Percentiles rank a stretch among this genome's conserved stretches.
phyloP scores from a whole-genome alignment of 371 early-diverging fungal species.

The Mortierella sp. region DNA sequence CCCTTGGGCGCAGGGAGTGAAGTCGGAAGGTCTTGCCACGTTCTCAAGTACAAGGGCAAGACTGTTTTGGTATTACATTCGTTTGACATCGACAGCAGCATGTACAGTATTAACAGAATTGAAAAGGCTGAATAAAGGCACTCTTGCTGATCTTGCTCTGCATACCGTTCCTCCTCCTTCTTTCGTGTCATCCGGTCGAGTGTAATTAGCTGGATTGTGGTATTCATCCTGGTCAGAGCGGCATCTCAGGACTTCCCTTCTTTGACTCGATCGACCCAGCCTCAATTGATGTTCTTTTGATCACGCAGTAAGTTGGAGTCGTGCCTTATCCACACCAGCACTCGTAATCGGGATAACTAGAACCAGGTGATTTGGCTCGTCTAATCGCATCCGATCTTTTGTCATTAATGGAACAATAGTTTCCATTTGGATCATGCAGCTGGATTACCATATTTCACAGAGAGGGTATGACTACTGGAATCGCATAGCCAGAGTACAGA shows the following conservation, averaged over 20 bases:
- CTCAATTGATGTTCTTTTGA: constrained; percentile 93
- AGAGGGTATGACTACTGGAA: constrained; percentile 76
- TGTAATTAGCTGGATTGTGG: constrained; percentile 96
- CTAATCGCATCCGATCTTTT: neutral
- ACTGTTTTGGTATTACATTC: constrained; percentile 83
- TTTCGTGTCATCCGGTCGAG: neutral
- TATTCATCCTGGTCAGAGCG: constrained; percentile 98
- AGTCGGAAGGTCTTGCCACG: constrained; percentile 98
- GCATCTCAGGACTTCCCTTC: constrained; percentile 97
- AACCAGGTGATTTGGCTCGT: neutral
- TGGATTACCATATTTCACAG: constrained; percentile 98
- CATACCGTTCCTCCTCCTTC: constrained; percentile 3
- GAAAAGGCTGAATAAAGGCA: constrained; percentile 21
- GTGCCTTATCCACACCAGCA: too few relatives aligned
- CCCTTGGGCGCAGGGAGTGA: constrained; percentile 99
- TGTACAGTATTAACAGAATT: neutral
- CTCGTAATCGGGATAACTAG: too few relatives aligned
- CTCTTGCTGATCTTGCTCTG: constrained; percentile 5
- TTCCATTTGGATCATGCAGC: constrained; percentile 99
- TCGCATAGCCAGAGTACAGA: too few relatives aligned
- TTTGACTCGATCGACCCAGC: constrained; percentile 98
- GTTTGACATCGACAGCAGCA: neutral
- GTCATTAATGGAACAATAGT: constrained; percentile 57
- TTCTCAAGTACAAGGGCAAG: constrained; percentile 97
- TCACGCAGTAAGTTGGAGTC: constrained; percentile 92